These are phyloP conservation scores for Colletotrichum orchidophilum DNA, from an alignment of 2,329 filamentous ascomycete species.

Conservation along the genomic window DNA sequence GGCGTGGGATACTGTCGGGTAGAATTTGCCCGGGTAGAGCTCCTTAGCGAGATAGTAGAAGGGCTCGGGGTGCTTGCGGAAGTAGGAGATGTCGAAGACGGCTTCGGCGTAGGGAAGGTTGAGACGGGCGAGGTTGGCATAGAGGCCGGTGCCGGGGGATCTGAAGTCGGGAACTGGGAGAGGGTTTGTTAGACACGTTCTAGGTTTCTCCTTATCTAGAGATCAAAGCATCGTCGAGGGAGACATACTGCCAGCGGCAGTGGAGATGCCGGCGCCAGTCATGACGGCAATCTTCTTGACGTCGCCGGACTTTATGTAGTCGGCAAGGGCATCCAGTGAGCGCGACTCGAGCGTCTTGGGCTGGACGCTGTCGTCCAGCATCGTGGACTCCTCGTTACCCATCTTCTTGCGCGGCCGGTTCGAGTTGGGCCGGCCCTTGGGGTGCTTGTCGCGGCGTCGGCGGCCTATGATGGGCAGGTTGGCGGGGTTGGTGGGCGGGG, in stretches of 20 bases:
- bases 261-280: constrained; percentile 90
- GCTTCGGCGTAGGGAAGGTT: constrained; percentile 90
- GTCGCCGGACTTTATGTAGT: constrained; percentile 77
- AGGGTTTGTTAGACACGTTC: constrained; percentile 25
- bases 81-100: constrained; percentile 93
- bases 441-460: constrained; percentile 47
- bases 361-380: constrained; percentile 70
- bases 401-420: constrained; percentile 64
- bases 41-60: constrained; percentile 95
- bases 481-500: constrained; percentile 6
- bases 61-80: constrained; percentile 82
- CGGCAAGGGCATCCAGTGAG: constrained; percentile 78
- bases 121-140: constrained; percentile 87
- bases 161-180: constrained; percentile 89
- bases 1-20: constrained; percentile 88
- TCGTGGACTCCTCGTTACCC: constrained; percentile 84
- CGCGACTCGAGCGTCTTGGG: constrained; percentile 75
- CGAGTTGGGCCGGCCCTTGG: constrained; percentile 45
- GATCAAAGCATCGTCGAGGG: neutral
- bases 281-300: constrained; percentile 83
- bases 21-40: constrained; percentile 88
- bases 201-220: neutral
- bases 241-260: constrained; percentile 69
- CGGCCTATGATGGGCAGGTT: constrained; percentile 49
- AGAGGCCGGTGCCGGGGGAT: constrained; percentile 91